Conservation (phyloP, 1,284 basidiomycete genomes). For the Malassezia sp. region DNA sequence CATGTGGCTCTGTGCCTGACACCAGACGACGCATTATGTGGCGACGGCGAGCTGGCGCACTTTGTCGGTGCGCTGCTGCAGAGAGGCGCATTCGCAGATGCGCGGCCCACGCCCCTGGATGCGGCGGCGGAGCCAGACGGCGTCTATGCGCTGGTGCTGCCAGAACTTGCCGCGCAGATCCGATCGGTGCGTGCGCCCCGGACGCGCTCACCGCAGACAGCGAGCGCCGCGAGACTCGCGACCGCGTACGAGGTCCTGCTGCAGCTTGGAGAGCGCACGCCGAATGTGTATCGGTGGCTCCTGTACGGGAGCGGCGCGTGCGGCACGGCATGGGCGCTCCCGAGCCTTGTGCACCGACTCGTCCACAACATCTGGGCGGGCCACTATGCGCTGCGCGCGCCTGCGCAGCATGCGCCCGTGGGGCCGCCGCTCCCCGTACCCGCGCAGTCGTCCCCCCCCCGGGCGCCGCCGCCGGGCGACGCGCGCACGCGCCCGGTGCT, state of each 20-base stretch:
- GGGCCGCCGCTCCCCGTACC: slow-evolving; percentile 11
- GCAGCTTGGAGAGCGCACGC: slow-evolving; percentile 54
- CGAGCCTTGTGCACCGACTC: slow-evolving; percentile 30
- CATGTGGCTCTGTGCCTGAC: no score
- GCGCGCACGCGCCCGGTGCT: slow-evolving; percentile 20
- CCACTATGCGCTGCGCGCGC: slow-evolving; percentile 25
- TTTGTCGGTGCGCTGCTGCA: neutral
- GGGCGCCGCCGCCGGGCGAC: neutral
- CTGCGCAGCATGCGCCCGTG: neutral
- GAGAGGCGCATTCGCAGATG: neutral
- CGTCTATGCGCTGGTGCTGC: neutral
- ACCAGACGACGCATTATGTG: no score
- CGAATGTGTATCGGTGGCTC: slow-evolving; percentile 14
- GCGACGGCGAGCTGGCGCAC: no score
- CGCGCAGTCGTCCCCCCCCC: slow-evolving; percentile 14
- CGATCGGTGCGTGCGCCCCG: neutral
- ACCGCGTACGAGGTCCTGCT: slow-evolving; percentile 67
- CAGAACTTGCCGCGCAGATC: neutral
- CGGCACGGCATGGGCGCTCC: no score
- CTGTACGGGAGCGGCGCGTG: neutral
- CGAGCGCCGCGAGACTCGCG: slow-evolving; percentile 71
- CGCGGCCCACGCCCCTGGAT: neutral
- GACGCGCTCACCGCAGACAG: slow-evolving; percentile 38
- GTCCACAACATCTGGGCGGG: slow-evolving; percentile 45
- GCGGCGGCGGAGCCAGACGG: neutral